Base-by-base conservation (phyloP, 345 rosid genomes). In the Gossypium longicalyx region DNA sequence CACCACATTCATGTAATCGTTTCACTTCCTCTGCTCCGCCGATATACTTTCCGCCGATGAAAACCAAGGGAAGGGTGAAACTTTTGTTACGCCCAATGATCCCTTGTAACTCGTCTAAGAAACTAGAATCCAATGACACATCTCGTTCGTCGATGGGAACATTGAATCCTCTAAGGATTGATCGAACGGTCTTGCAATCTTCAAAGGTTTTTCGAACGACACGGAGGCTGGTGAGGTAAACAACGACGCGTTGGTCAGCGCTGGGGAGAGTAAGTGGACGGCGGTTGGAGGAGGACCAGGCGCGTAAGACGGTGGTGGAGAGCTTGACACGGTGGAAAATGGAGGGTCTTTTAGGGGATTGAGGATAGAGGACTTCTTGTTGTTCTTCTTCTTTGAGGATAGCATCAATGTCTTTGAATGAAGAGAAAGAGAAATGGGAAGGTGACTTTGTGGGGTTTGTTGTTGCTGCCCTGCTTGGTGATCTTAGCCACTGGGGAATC, bases 221-320 rank as follows among this genome's bases (percentile, higher is more conserved):
- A 7, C 86, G 86, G 48, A 93, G 97, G 81, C 92, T 93, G 20
- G 97, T 93, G 87, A 83, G 87, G 88, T 89, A 91, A 48, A 93
- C 47, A 27, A 89, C 81, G 57, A 93, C 74, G 76, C 85, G 71
- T 13, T 81, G 79, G 12, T 85, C 80, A 38, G 86, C 29, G 66
- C 80, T 5, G 67, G 85, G 61, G 57, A 13, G 3, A 44, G 41
- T 34, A 34, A 34, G 41, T 34, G 68, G 9, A 38, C 68, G 22
- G 27, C 70, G 72, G 20, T 73, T 34, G 41, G 41, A 34, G 7
- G 7, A 5, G 41, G 74, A 34, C 76, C 77, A 78, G 7, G 82
- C 67, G 54, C 85, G 83, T 80, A 81, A 76, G 83, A 82, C 61
- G 58, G 19, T 27, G 61, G 61, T 57, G 61, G 61, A 57, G 61